Percentiles rank a stretch among this genome's conserved stretches.
phyloP scores from a whole-genome alignment of 1,284 basidiomycete species.

The Phlebopus sp. region DNA sequence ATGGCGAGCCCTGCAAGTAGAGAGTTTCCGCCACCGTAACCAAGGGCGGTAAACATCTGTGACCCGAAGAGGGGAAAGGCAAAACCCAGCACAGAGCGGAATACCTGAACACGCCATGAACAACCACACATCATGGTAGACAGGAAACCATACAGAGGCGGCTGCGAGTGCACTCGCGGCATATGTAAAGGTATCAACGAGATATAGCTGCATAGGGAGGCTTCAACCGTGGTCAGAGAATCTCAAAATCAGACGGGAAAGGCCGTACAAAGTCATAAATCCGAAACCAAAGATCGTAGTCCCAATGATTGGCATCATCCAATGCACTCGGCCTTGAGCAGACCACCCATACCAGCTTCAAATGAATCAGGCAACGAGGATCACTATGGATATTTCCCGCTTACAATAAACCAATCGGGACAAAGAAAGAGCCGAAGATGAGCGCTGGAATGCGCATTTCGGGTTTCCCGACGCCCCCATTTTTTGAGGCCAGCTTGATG shows the following conservation, averaged over 20 bases:
- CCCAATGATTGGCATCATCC: conserved; percentile 42
- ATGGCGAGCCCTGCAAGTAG: conserved; percentile 45
- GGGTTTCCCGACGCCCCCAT: conserved; percentile 63
- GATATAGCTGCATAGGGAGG: conserved; percentile 66
- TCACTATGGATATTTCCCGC: conserved; percentile 23
- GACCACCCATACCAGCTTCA: conserved; percentile 41
- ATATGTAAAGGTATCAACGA: conserved; percentile 69
- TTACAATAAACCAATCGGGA: conserved; percentile 70
- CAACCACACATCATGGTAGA: background rate
- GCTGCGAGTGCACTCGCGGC: conserved; percentile 69
- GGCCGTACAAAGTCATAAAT: conserved; percentile 34
- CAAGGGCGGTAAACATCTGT: conserved; percentile 64
- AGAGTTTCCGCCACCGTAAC: conserved; percentile 66
- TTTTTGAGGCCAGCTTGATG: conserved; percentile 50
- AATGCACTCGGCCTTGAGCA: conserved; percentile 34
- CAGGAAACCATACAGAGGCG: conserved; percentile 47
- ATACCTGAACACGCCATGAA: conserved; percentile 41
- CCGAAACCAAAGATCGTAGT: conserved; percentile 44
- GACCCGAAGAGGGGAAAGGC: conserved; percentile 69
- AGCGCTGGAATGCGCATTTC: conserved; percentile 70
- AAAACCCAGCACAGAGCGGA: conserved; percentile 70
- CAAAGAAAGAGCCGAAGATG: conserved; percentile 66
- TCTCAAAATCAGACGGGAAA: conserved; percentile 2
- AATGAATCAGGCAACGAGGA: background rate
- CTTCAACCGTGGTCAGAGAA: conserved; percentile 40